Evolutionary conservation across 352 stramenopile genomes (phyloP).

Genomic region (Phytophthora pisi): DNA sequence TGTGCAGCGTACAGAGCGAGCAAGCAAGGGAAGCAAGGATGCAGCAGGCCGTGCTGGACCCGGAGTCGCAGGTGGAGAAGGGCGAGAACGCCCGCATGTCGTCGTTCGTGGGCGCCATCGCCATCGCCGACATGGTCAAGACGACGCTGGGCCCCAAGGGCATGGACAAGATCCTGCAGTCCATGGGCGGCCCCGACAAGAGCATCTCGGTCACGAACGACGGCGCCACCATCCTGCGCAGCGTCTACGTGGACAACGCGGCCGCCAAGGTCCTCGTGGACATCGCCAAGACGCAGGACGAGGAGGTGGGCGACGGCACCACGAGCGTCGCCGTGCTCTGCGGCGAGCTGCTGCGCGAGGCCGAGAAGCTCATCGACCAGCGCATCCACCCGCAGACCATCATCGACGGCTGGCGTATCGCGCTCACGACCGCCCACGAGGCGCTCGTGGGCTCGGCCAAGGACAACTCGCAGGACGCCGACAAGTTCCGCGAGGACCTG

Average conservation of each 20-base stretch:
- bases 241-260: constrained; percentile 98
- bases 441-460: constrained; percentile 88
- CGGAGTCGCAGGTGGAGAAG: constrained; percentile 87
- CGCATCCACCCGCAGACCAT: constrained; percentile 99
- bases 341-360: constrained; percentile 97
- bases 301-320: constrained; percentile 99
- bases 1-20: neutral
- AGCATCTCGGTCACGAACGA: constrained; percentile 98
- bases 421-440: constrained; percentile 87
- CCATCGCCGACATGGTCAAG: constrained; percentile 99
- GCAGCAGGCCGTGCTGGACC: constrained; percentile 72
- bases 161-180: constrained; percentile 99
- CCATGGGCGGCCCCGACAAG: constrained; percentile 83
- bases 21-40: constrained; percentile 13
- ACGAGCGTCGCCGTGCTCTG: constrained; percentile 97
- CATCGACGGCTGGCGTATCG: constrained; percentile 97
- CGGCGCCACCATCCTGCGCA: constrained; percentile 98
- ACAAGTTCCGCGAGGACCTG: constrained; percentile 95
- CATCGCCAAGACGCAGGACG: constrained; percentile 98
- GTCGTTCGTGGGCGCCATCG: constrained; percentile 99
- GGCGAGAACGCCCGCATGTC: constrained; percentile 99
- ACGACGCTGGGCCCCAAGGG: constrained; percentile 99
- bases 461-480: constrained; percentile 81
- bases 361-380: constrained; percentile 96
- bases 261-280: constrained; percentile 99